phyloP scores from a whole-genome alignment of 257 asterid species.

The Lavandula angustifolia region DNA sequence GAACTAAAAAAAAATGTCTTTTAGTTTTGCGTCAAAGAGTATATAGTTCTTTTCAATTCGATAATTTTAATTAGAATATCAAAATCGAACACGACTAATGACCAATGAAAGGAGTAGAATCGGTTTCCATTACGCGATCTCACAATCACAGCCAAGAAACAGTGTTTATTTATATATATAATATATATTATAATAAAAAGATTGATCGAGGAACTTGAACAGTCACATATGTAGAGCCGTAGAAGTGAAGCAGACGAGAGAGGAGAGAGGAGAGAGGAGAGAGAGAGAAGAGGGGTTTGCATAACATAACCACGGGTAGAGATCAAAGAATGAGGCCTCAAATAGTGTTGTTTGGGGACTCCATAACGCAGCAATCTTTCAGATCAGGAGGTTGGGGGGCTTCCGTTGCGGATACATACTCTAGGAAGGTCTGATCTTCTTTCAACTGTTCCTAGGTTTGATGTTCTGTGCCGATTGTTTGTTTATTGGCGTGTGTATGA shows the following conservation, averaged over 20 bases:
- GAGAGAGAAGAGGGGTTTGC: neutral
- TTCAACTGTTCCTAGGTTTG: neutral
- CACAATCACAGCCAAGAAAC: too few relatives aligned
- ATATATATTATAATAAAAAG: too few relatives aligned
- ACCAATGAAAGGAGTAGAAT: too few relatives aligned
- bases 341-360: constrained; percentile 84
- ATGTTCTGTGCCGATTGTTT: neutral
- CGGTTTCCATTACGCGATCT: too few relatives aligned
- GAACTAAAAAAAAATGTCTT: too few relatives aligned
- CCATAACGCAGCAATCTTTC: constrained; percentile 80
- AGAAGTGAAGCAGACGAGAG: neutral
- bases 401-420: constrained; percentile 66
- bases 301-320: too few relatives aligned
- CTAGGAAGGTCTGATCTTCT: constrained; percentile 61
- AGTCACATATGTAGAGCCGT: neutral
- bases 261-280: neutral
- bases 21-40: too few relatives aligned
- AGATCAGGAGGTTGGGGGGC: constrained; percentile 95
- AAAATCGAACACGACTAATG: too few relatives aligned
- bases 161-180: too few relatives aligned
- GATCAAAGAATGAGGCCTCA: constrained; percentile 65
- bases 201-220: neutral
- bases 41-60: too few relatives aligned
- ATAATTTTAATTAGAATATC: too few relatives aligned
- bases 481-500: constrained; percentile 12